Conservation (phyloP, 2,329 filamentous ascomycete genomes). For the Pseudopyricularia cyperi region DNA sequence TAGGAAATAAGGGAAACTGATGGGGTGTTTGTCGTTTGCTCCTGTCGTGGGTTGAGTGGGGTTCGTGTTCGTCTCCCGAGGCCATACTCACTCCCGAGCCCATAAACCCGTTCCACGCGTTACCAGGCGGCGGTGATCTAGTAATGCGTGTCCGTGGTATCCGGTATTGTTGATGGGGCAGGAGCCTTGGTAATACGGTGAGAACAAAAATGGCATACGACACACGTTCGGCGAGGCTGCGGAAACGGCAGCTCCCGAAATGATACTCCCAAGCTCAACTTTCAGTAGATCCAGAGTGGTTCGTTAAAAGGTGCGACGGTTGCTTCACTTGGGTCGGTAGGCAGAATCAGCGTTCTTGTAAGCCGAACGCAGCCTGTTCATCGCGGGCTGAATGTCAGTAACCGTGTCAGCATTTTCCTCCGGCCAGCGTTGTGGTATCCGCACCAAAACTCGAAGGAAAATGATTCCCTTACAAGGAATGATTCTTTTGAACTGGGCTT, state of each 20-base stretch:
- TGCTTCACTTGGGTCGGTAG: constrained; percentile 3
- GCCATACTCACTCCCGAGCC: background rate
- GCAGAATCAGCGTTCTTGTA: constrained; percentile 27
- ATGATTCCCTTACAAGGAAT: constrained; percentile 82
- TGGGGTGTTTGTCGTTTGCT: no score
- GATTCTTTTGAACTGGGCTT: constrained; percentile 36
- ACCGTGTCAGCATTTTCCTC: constrained; percentile 59
- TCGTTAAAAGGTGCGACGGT: background rate
- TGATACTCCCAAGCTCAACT: constrained; percentile 2
- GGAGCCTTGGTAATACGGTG: background rate
- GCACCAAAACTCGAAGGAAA: constrained; percentile 78
- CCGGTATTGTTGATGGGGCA: background rate
- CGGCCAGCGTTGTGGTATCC: constrained; percentile 56
- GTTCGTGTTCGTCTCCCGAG: background rate
- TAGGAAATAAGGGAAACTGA: constrained; percentile 16
- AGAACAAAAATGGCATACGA: background rate
- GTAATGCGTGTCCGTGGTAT: background rate
- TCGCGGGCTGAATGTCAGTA: constrained; percentile 71
- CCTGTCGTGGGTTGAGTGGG: background rate
- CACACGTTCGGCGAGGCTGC: background rate
- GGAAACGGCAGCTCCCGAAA: background rate
- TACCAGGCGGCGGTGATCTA: background rate
- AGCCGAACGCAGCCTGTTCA: constrained; percentile 74
- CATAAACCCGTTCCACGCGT: background rate
- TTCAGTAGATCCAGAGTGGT: background rate